Conservation (phyloP, 352 stramenopile species). For the Blastocystis sp. region DNA sequence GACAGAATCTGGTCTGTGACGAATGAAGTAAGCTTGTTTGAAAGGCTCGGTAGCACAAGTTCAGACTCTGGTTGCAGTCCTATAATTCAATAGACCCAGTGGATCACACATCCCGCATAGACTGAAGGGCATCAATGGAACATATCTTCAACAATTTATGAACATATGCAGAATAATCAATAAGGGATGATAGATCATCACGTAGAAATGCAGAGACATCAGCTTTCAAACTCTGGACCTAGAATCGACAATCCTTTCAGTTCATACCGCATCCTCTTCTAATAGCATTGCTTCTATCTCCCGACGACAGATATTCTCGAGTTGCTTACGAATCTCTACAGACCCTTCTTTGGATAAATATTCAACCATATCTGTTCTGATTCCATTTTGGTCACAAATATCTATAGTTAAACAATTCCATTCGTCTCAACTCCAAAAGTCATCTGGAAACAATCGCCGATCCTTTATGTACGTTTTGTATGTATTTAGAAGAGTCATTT, state of each 20-base stretch:
- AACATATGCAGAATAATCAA: slow-evolving; percentile 8
- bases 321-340: neutral
- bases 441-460: neutral
- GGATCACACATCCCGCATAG: neutral
- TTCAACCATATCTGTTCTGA: neutral
- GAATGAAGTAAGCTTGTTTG: neutral
- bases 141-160: neutral
- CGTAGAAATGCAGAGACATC: slow-evolving; percentile 30
- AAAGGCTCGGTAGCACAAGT: neutral
- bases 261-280: neutral
- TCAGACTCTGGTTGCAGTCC: neutral
- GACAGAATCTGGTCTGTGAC: neutral
- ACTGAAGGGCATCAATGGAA: neutral
- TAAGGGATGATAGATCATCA: slow-evolving; percentile 8
- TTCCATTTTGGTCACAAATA: neutral
- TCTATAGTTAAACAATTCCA: neutral
- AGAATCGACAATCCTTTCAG: neutral
- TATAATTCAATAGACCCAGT: neutral
- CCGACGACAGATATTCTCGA: neutral
- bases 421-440: slow-evolving; percentile 60
- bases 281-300: neutral
- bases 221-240: neutral
- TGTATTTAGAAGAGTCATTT: neutral
- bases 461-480: slow-evolving; percentile 3
- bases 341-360: slow-evolving; percentile 29